Conservation (phyloP, 768 basidiomycete species). For the Suillus paluster region DNA sequence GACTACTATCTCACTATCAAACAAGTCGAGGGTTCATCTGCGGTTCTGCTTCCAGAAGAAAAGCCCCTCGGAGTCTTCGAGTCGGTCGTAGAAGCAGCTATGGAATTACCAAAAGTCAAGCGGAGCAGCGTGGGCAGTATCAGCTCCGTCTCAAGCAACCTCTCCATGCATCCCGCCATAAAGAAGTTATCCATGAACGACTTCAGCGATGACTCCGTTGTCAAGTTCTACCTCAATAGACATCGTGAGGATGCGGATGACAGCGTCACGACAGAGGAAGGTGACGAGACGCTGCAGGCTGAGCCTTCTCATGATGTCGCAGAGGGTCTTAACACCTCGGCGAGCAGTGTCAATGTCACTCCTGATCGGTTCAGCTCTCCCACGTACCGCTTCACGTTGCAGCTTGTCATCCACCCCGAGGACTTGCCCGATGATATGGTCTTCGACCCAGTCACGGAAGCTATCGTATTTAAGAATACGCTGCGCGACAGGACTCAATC, state of each 20-base stretch:
- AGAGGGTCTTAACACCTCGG: slow-evolving; percentile 21
- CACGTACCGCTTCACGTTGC: slow-evolving; percentile 82
- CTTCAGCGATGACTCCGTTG: slow-evolving; percentile 94
- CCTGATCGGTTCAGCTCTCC: slow-evolving; percentile 83
- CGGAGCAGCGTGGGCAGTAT: slow-evolving; percentile 93
- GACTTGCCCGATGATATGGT: slow-evolving; percentile 95
- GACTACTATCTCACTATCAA: slow-evolving; percentile 91
- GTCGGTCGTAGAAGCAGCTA: slow-evolving; percentile 77
- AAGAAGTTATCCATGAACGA: slow-evolving; percentile 95
- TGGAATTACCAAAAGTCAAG: slow-evolving; percentile 86
- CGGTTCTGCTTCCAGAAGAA: slow-evolving; percentile 71
- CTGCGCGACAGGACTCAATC: slow-evolving; percentile 58
- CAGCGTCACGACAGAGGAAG: slow-evolving; percentile 50
- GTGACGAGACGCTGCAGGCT: slow-evolving; percentile 44
- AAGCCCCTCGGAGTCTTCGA: slow-evolving; percentile 92
- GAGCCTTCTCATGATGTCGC: slow-evolving; percentile 41
- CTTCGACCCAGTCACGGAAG: slow-evolving; percentile 92
- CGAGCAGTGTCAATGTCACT: slow-evolving; percentile 49
- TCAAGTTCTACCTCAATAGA: slow-evolving; percentile 94
- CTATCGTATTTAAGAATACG: slow-evolving; percentile 86
- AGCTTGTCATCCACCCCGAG: slow-evolving; percentile 83
- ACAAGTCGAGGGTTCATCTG: slow-evolving; percentile 87
- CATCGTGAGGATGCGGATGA: slow-evolving; percentile 49
- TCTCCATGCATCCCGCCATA: slow-evolving; percentile 96
- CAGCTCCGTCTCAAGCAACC: slow-evolving; percentile 88